Conservation (phyloP, 805 yeast species). For the Brettanomyces bruxellensis region DNA sequence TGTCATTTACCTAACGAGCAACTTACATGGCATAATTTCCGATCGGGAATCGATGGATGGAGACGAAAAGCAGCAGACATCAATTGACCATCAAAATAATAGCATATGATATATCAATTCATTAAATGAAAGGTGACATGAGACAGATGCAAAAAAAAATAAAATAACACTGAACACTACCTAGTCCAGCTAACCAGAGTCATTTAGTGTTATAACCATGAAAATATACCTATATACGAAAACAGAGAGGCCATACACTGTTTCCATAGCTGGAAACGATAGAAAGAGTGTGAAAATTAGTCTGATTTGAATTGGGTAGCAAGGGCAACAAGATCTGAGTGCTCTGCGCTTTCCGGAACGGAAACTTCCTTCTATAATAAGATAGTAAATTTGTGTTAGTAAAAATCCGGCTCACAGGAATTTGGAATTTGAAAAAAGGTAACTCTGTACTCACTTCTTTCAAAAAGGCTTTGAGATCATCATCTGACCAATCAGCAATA, state of each 20-base stretch:
- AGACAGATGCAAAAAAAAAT: too few relatives aligned
- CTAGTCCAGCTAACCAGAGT: too few relatives aligned
- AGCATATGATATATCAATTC: neutral
- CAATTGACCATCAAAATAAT: conserved; percentile 3
- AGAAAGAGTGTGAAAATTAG: neutral
- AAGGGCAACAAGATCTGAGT: conserved; percentile 18
- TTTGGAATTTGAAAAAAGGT: neutral
- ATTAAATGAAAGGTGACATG: neutral
- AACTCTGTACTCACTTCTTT: conserved; percentile 12
- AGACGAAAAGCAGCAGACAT: neutral
- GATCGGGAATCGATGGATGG: conserved; percentile 34
- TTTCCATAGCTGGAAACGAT: too few relatives aligned
- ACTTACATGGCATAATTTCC: conserved; percentile 46
- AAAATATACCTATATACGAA: too few relatives aligned
- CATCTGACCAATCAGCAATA: conserved; percentile 23
- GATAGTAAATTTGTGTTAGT: neutral
- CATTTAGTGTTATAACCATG: too few relatives aligned
- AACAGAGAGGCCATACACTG: too few relatives aligned
- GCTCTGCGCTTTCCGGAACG: conserved; percentile 33
- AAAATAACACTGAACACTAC: too few relatives aligned
- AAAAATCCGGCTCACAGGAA: neutral
- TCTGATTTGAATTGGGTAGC: conserved; percentile 1
- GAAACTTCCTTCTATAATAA: conserved; percentile 26
- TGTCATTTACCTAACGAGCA: conserved; percentile 51
- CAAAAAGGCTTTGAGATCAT: conserved; percentile 23